These are phyloP conservation scores for Capsella rubella DNA, from an alignment of 441 rosid genomes.

Conservation along the genomic window DNA sequence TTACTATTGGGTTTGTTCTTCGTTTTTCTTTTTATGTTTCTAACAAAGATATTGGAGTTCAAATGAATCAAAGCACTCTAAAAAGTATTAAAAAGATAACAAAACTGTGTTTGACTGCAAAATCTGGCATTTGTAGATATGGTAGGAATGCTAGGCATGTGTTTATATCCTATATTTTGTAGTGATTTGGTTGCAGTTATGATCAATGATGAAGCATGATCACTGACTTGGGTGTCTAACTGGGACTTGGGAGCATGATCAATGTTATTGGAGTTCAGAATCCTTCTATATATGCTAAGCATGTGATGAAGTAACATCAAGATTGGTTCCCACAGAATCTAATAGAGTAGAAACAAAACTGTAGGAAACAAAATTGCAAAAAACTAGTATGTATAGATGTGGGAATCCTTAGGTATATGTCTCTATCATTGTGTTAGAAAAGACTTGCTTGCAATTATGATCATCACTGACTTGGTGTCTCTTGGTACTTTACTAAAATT, in stretches of 20 bases:
- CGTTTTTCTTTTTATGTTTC: background rate
- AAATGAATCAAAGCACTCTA: no score
- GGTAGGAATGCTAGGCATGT: no score
- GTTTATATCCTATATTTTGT: no score
- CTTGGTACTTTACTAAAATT: background rate
- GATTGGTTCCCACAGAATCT: background rate
- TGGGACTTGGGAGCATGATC: background rate
- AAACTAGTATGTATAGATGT: background rate
- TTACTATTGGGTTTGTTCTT: slow-evolving; percentile 39
- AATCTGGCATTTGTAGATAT: no score
- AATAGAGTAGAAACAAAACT: background rate
- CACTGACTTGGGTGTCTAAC: no score
- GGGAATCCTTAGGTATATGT: background rate
- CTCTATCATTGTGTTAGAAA: background rate
- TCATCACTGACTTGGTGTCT: background rate
- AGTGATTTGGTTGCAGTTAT: no score
- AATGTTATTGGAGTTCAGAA: background rate
- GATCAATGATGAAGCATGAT: no score
- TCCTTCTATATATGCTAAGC: no score
- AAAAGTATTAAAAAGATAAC: no score
- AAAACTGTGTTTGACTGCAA: no score
- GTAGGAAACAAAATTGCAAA: background rate
- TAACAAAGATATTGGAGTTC: background rate
- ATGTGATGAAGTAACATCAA: no score
- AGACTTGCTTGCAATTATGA: background rate